phyloP scores from a whole-genome alignment of 192 early-diverging fungal genomes.

The Rhizoclosmatium sp. region DNA sequence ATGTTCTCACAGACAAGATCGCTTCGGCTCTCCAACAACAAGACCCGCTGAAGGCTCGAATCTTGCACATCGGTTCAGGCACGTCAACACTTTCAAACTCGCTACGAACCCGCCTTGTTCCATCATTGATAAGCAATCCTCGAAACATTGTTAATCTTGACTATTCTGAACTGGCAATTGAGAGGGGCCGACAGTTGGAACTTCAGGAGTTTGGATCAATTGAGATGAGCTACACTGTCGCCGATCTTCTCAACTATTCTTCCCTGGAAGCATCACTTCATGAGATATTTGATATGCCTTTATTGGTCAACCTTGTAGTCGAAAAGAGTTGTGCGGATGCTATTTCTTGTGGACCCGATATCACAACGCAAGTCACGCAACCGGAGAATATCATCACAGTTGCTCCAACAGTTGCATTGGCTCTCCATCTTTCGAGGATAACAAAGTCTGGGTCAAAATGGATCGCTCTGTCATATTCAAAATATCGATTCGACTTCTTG shows the following conservation, averaged over 20 bases:
- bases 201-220: neutral
- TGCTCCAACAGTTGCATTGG: neutral
- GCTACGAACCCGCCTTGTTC: neutral
- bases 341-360: slow-evolving; percentile 20
- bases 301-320: neutral
- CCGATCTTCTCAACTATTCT: slow-evolving; percentile 6
- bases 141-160: slow-evolving; percentile 13
- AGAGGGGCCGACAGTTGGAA: slow-evolving; percentile 5
- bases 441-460: neutral
- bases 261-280: neutral
- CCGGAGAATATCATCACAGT: neutral
- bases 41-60: neutral
- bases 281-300: neutral
- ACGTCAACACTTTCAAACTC: slow-evolving; percentile 23
- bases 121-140: neutral
- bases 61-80: slow-evolving; percentile 26
- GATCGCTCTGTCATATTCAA: slow-evolving; percentile 26
- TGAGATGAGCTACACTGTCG: slow-evolving; percentile 7
- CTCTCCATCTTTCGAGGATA: neutral
- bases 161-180: slow-evolving; percentile 18
- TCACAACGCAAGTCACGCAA: neutral
- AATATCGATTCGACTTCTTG: slow-evolving; percentile 26
- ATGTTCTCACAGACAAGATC: neutral
- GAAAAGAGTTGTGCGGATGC: slow-evolving; percentile 35
- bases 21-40: neutral